phyloP scores from a whole-genome alignment of 202 grass and related monocot species.

The Musa balbisiana region DNA sequence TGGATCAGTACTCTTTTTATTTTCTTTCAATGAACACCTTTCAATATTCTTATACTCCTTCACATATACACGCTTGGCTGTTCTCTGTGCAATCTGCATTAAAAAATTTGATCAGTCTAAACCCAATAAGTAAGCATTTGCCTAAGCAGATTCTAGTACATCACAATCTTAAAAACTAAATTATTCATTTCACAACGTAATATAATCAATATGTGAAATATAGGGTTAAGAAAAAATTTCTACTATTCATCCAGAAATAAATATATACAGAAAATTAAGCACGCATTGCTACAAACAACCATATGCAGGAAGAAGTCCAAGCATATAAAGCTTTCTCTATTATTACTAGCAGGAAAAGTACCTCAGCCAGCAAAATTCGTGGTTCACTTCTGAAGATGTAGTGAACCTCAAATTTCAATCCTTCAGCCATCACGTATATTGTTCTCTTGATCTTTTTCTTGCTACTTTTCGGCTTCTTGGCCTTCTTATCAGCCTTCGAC shows the following conservation, averaged over 20 bases:
- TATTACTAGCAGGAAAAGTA: constrained; percentile 18
- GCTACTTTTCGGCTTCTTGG: constrained; percentile 17
- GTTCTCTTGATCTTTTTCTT: constrained; percentile 41
- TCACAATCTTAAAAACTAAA: too few relatives aligned
- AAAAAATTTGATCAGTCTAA: background rate
- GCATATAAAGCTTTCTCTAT: too few relatives aligned
- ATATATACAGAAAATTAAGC: too few relatives aligned
- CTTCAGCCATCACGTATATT: constrained; percentile 39
- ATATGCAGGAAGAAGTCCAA: background rate
- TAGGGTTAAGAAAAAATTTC: too few relatives aligned
- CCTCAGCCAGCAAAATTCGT: constrained; percentile 80
- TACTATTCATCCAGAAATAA: too few relatives aligned
- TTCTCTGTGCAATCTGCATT: constrained; percentile 68
- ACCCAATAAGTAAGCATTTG: too few relatives aligned
- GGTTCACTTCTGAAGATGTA: constrained; percentile 54
- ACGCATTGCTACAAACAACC: too few relatives aligned
- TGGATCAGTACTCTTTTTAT: constrained; percentile 12
- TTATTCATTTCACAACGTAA: too few relatives aligned
- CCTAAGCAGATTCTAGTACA: too few relatives aligned
- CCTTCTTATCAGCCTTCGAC: constrained; percentile 24
- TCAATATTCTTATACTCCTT: constrained; percentile 50
- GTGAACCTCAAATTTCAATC: constrained; percentile 62
- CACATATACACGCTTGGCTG: constrained; percentile 45
- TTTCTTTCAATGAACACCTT: constrained; percentile 20
- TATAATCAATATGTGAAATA: too few relatives aligned